These are phyloP conservation scores for Ustulina deusta DNA, from an alignment of 2,329 filamentous ascomycete species.

Conservation along the genomic window DNA sequence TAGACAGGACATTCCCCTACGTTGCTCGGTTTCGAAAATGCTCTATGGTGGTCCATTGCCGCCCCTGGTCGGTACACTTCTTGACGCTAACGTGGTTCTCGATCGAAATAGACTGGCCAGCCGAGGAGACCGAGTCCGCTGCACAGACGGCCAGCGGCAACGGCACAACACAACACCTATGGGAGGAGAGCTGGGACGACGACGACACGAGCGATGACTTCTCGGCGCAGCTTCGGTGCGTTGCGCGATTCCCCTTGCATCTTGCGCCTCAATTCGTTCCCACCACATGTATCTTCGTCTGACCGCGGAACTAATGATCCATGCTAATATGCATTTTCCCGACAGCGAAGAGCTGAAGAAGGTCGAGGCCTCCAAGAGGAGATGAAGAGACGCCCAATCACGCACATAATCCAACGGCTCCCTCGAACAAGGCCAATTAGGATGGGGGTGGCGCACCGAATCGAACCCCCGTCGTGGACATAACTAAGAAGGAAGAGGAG, in stretches of 20 bases:
- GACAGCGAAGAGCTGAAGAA: slow-evolving; percentile 91
- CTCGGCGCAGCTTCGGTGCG: slow-evolving; percentile 90
- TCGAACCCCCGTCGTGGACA: background rate
- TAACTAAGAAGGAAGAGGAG: background rate
- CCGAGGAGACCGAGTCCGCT: slow-evolving; percentile 87
- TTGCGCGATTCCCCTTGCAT: slow-evolving; percentile 38
- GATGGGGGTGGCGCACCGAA: background rate
- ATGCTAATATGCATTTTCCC: slow-evolving; percentile 2
- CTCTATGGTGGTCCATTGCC: background rate
- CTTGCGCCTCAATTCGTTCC: background rate
- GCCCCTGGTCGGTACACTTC: background rate
- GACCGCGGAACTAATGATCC: too few species aligned
- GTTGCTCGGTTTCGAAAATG: background rate
- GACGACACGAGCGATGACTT: slow-evolving; percentile 98
- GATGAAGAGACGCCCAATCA: slow-evolving; percentile 54
- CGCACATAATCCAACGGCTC: background rate
- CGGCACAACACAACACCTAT: slow-evolving; percentile 80
- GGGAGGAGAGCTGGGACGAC: slow-evolving; percentile 99
- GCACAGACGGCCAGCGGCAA: slow-evolving; percentile 60
- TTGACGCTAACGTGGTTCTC: slow-evolving; percentile 20
- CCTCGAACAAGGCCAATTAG: background rate
- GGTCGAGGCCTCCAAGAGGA: slow-evolving; percentile 80
- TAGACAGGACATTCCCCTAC: background rate
- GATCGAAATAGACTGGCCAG: slow-evolving; percentile 80
- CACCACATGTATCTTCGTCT: background rate